Evolutionary conservation across 129 eudicot genomes (phyloP).

Genomic region (Rutidosis leptorrhynchoides): DNA sequence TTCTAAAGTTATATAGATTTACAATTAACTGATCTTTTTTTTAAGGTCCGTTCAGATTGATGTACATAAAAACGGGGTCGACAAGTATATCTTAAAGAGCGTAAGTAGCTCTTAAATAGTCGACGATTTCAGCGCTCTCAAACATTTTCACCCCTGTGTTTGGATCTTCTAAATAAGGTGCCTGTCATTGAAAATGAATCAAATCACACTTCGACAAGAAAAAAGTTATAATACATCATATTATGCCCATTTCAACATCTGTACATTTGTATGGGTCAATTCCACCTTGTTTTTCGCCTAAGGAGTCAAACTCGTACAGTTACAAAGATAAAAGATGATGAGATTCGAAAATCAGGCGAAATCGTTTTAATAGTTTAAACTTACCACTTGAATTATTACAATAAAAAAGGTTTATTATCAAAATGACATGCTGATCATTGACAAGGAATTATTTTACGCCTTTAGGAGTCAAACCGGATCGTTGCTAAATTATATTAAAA

Average conservation of each 20-base stretch:
- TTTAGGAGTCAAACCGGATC: no score
- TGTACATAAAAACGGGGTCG: constrained; percentile 7
- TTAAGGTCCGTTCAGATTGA: neutral
- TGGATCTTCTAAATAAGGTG: constrained; percentile 93
- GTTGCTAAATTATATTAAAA: neutral
- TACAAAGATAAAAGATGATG: neutral
- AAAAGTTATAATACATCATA: neutral
- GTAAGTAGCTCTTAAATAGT: constrained; percentile 77
- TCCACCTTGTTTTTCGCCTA: neutral
- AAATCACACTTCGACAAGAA: neutral
- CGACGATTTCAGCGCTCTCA: constrained; percentile 93
- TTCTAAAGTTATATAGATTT: constrained; percentile 24
- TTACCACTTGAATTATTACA: no score
- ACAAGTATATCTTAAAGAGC: constrained; percentile 42
- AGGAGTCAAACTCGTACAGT: neutral
- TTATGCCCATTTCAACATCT: neutral
- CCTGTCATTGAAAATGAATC: constrained; percentile 38
- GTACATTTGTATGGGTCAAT: neutral
- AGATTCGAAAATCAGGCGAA: no score
- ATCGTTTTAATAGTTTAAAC: no score
- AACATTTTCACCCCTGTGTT: constrained; percentile 96
- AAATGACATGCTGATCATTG: no score
- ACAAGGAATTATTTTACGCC: no score
- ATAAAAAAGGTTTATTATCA: no score
- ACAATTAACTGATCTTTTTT: neutral